Base-by-base conservation (phyloP, 108 stramenopile genomes). In the Cyclotella baltica region DNA sequence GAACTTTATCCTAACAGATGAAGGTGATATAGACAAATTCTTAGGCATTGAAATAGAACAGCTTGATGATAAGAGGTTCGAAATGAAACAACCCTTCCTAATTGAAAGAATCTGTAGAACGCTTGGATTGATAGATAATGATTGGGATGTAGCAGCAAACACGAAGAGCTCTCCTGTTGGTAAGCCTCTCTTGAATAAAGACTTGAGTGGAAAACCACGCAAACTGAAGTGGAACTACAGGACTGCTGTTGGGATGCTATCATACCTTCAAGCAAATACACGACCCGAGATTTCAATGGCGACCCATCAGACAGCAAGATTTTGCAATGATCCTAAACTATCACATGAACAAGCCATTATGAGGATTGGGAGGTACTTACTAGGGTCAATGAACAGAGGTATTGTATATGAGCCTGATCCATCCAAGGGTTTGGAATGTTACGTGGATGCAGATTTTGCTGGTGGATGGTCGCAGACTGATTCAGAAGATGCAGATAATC, bases 401-500 rank as follows among this genome's bases (percentile, higher is more conserved):
- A 77, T 67, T n/a, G 86, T 87, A 20, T 28, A 87, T 47, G 63
- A 47, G 8, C 85, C 85, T 27, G 66, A 82, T 48, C 10, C 27
- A 11, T 22, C 56, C 15, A 62, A 69, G 29, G 53, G 62, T 15
- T 75, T 88, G 2, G 88, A 88, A 73, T 59, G 67, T 27, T 83
- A 66, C 51, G 88, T 75, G 6, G 86, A 87, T 72, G 80, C 85
- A n/a, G 86, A 86, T 55, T 86, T 84, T 61, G 74, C 62, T 25
- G 88, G 88, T 5, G 67, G 71, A n/a, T 85, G 87, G 84, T 53
- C 67, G 56, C 34, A 46, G 29, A 68, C 77, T 23, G 29, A 69
- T 38, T 43, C 52, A 9, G 34, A 73, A 5, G 70, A 79, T 65
- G 68, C 76, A 15, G 62, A 73, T 48, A 73, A 25, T n/a, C 25